Evolutionary conservation across 108 stramenopile species (phyloP).

Genomic region (Cyclostephanos invisitatus): DNA sequence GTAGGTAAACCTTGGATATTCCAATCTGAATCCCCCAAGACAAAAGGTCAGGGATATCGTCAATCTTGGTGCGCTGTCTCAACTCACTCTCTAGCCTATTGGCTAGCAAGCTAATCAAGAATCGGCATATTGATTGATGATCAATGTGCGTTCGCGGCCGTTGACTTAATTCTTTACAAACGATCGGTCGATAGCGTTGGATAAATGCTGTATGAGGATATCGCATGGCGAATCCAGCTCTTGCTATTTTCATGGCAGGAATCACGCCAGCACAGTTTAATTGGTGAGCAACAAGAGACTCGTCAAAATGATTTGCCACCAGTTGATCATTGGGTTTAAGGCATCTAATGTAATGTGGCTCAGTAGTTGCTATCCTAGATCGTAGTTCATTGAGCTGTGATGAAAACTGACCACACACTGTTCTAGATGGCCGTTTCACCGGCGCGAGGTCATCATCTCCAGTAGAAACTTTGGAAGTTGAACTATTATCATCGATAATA

Average conservation of each 20-base stretch:
- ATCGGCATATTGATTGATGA: constrained; percentile 9
- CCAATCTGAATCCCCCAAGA: constrained; percentile 89
- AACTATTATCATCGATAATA: constrained; percentile 48
- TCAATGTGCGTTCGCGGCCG: constrained; percentile 8
- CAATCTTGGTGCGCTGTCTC: constrained; percentile 34
- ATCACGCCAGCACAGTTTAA: constrained; percentile 96
- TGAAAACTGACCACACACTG: constrained; percentile 89
- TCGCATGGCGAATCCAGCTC: constrained; percentile 96
- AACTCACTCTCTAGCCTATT: constrained; percentile 53
- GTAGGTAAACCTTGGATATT: constrained; percentile 87
- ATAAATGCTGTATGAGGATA: constrained; percentile 88
- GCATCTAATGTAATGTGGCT: constrained; percentile 99
- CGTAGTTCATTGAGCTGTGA: constrained; percentile 85
- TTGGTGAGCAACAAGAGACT: constrained; percentile 86
- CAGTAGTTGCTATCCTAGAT: constrained; percentile 84
- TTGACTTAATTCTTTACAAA: constrained; percentile 51
- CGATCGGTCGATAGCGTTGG: constrained; percentile 71
- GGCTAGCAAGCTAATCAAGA: constrained; percentile 49
- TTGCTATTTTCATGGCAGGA: constrained; percentile 97
- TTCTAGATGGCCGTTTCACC: constrained; percentile 60
- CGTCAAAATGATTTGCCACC: constrained; percentile 75
- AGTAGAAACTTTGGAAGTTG: constrained; percentile 12
- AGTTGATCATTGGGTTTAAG: constrained; percentile 97
- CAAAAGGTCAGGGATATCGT: constrained; percentile 56
- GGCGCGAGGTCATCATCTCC: constrained; percentile 29